These are phyloP conservation scores for Pyrus bretschneideri DNA, from an alignment of 306 rosid species.

Conservation along the genomic window DNA sequence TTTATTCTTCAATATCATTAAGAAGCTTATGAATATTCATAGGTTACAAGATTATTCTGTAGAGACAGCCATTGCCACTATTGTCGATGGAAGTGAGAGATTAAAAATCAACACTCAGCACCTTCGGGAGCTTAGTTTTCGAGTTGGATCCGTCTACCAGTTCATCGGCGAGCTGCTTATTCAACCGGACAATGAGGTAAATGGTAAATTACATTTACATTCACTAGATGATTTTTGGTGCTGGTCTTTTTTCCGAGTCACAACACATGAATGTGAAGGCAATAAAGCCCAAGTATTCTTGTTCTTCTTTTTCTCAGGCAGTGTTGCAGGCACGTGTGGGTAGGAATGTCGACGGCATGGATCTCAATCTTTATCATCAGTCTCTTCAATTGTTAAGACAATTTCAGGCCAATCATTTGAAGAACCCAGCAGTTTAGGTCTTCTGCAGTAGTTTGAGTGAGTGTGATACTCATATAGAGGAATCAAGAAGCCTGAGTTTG, in stretches of 20 bases:
- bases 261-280: neutral
- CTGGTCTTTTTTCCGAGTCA: neutral
- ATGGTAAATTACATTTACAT: neutral
- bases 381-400: slow-evolving; percentile 60
- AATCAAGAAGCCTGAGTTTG: no score
- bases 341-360: slow-evolving; percentile 85
- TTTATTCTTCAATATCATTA: neutral
- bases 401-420: slow-evolving; percentile 59
- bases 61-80: slow-evolving; percentile 54
- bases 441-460: no score
- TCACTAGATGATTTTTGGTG: neutral
- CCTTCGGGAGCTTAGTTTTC: slow-evolving; percentile 53
- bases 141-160: slow-evolving; percentile 66
- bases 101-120: slow-evolving; percentile 49
- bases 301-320: slow-evolving; percentile 40
- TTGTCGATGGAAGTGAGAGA: slow-evolving; percentile 47
- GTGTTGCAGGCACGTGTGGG: slow-evolving; percentile 72
- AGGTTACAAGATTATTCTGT: slow-evolving; percentile 55
- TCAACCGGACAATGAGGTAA: slow-evolving; percentile 61
- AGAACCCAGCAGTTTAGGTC: slow-evolving; percentile 15
- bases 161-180: slow-evolving; percentile 76
- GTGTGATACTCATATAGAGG: no score
- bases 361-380: slow-evolving; percentile 75
- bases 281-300: slow-evolving; percentile 9
- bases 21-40: neutral